A percentile compares a stretch with the other conserved stretches of the same genome.
These are phyloP conservation scores for Xanthoparmelia taractica DNA, from an alignment of 495 filamentous ascomycete species.

Conservation along the genomic window DNA sequence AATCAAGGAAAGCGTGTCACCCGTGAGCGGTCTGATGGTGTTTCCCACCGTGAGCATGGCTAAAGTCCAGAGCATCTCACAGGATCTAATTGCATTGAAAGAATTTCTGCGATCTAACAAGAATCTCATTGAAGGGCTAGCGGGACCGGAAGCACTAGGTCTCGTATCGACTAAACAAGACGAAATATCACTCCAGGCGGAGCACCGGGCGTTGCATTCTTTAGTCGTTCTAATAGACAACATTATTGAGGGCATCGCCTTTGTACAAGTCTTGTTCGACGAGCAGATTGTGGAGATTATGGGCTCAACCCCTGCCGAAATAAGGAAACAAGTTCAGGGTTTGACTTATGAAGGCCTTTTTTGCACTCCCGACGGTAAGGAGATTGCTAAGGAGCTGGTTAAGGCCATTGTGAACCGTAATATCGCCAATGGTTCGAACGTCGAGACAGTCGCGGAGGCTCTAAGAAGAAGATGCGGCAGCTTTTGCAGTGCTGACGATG, in stretches of 20 bases:
- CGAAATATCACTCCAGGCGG: conserved; percentile 80
- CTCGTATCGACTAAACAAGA: conserved; percentile 71
- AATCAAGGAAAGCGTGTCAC: conserved; percentile 46
- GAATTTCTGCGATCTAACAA: conserved; percentile 79
- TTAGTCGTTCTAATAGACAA: conserved; percentile 71
- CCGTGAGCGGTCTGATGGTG: conserved; percentile 47
- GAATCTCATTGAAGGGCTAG: conserved; percentile 82
- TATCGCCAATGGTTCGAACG: conserved; percentile 89
- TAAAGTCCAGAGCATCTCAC: conserved; percentile 70
- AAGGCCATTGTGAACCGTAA: conserved; percentile 97
- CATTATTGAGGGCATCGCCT: conserved; percentile 92
- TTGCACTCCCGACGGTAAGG: conserved; percentile 65
- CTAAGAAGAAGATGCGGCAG: conserved; percentile 82
- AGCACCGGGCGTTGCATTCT: conserved; percentile 85
- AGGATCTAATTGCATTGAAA: conserved; percentile 66
- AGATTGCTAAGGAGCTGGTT: conserved; percentile 91
- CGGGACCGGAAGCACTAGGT: conserved; percentile 71
- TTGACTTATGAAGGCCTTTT: conserved; percentile 85
- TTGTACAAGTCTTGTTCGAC: conserved; percentile 86
- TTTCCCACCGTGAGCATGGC: conserved; percentile 44
- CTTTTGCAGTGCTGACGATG: conserved; percentile 95
- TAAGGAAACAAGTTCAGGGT: conserved; percentile 58
- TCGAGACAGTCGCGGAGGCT: conserved; percentile 93
- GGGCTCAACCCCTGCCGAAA: conserved; percentile 59
- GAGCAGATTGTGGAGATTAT: conserved; percentile 86